Evolutionary conservation across 2,329 filamentous ascomycete species (phyloP), one percentile per base, ranked within the genome.

Genomic region (Orbilia javanica): DNA sequence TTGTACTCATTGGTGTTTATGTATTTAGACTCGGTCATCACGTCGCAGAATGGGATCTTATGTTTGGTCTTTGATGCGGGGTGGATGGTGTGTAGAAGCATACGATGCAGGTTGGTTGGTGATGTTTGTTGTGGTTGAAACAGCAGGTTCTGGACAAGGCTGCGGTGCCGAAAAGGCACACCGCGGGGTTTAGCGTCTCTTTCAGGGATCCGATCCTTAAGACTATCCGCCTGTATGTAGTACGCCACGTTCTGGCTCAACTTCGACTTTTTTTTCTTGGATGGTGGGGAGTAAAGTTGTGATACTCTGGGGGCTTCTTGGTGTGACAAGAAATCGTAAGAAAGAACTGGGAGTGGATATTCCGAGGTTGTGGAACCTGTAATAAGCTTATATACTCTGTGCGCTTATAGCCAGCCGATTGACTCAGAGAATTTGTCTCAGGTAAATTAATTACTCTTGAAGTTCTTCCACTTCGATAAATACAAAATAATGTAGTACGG

Each of bases 1-100:
- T 25, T 77, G 73, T 62, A 70, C 25, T 62, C 73, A 77, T 77
- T 62, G 6, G 46, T 66, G 22, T 15, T 31, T 31, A 27, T 42
- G 50, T 20, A 62, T 76, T 31, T 66, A 39, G 60, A 31, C 36
- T 53, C 65, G 65, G 46, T 66, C 73, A 77, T 77, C 10, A 77
- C 73, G 66, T 62, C 73, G 66, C 65, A 63, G 29, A 20, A 29
- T n/a, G 22, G 29, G 20, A 6, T 36, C 36, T 36, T 52, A 25
- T 57, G 31, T 36, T 57, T 31, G 34, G 34, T 27, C 55, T 0
- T 8, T 34, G 18, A 34, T 34, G 55, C 7, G 50, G 50, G 57
- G 31, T 39, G 57, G 25, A 57, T 22, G 46, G 5, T 22, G 48
- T 34, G 68, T 5, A 20, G 3, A 42, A 42, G 31, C 20, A 22